phyloP scores from a whole-genome alignment of 805 yeast species.

The Blastobotrys terrestris region DNA sequence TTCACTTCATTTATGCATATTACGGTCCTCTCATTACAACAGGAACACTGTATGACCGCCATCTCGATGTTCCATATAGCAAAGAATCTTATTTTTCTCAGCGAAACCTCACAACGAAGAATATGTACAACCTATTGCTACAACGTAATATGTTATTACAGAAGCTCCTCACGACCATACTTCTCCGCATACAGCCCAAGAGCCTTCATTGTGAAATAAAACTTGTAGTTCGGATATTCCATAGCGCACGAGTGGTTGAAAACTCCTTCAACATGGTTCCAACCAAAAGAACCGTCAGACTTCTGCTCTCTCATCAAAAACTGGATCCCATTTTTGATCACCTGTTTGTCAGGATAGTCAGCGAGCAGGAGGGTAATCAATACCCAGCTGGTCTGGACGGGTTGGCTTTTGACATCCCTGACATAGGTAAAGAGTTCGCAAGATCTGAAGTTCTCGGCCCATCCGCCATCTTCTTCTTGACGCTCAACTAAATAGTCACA shows the following conservation, averaged over 20 bases:
- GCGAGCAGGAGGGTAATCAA: slow-evolving; percentile 75
- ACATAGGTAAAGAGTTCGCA: slow-evolving; percentile 78
- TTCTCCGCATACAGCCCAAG: slow-evolving; percentile 57
- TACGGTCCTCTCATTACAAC: too few relatives aligned
- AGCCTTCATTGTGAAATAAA: slow-evolving; percentile 87
- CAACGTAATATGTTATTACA: neutral
- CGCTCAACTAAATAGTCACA: slow-evolving; percentile 76
- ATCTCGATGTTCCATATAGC: too few relatives aligned
- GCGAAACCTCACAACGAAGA: too few relatives aligned
- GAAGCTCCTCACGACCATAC: slow-evolving; percentile 9
- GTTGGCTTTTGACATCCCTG: slow-evolving; percentile 52
- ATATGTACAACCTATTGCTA: too few relatives aligned
- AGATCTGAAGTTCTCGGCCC: slow-evolving; percentile 94
- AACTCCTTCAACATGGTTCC: slow-evolving; percentile 88
- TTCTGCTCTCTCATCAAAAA: slow-evolving; percentile 63
- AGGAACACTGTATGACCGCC: too few relatives aligned
- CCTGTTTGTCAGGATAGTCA: slow-evolving; percentile 61
- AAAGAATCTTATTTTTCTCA: too few relatives aligned
- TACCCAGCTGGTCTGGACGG: slow-evolving; percentile 93
- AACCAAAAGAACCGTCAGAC: slow-evolving; percentile 75
- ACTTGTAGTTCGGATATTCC: slow-evolving; percentile 91
- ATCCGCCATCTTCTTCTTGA: slow-evolving; percentile 88
- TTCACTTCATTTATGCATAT: too few relatives aligned
- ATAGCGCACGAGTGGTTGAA: slow-evolving; percentile 93
- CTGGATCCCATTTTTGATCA: slow-evolving; percentile 56